Percentiles rank a stretch among this genome's conserved stretches.
Conservation (phyloP, 257 asterid species). For the Capsicum pubescens region DNA sequence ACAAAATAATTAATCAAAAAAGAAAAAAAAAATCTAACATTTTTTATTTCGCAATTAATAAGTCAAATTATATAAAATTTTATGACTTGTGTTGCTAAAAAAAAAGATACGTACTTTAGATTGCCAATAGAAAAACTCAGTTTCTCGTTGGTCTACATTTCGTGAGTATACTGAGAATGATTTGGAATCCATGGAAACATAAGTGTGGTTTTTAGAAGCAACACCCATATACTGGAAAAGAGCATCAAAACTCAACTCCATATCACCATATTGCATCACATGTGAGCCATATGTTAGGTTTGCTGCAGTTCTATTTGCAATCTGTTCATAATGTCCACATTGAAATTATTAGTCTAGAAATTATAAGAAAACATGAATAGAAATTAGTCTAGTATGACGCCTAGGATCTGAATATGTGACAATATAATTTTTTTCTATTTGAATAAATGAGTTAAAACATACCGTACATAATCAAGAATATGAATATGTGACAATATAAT, state of each 20-base stretch:
- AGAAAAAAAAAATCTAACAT: background rate
- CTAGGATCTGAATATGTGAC: background rate
- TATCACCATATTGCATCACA: conserved; percentile 29
- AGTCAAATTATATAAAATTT: background rate
- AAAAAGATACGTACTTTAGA: conserved; percentile 58
- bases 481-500: too few species aligned
- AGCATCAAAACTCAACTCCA: conserved; percentile 6
- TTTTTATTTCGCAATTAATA: background rate
- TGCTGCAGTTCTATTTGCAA: conserved; percentile 20
- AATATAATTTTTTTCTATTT: conserved; percentile 45
- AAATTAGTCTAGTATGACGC: background rate
- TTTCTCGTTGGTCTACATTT: conserved; percentile 66
- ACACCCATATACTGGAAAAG: conserved; percentile 16
- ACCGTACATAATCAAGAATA: too few species aligned
- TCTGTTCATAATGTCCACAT: conserved; percentile 52
- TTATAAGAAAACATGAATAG: background rate
- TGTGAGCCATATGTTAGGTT: conserved; percentile 9
- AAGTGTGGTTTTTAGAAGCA: background rate
- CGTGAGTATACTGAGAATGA: conserved; percentile 46
- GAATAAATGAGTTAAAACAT: background rate
- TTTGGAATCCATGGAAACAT: conserved; percentile 54
- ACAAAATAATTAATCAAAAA: background rate
- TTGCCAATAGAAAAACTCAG: conserved; percentile 74
- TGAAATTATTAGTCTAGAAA: background rate
- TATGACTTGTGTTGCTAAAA: background rate